Base-by-base conservation (phyloP, 768 basidiomycete genomes). In the Boletus subcaerulescens region DNA sequence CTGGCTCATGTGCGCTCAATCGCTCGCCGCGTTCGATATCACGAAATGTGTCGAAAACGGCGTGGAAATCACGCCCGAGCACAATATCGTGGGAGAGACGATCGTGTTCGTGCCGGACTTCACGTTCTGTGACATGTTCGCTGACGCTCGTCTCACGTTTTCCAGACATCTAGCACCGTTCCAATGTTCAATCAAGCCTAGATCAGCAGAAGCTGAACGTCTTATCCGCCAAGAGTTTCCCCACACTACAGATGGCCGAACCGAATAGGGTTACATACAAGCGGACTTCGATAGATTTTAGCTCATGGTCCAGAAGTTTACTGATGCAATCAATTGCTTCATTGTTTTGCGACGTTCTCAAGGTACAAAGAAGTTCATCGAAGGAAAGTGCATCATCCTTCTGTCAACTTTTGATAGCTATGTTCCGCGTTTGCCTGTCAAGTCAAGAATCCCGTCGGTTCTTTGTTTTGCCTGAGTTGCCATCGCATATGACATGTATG, bases 11-110 rank as follows among this genome's bases (percentile, higher is more conserved):
- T 54, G 60, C 6, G 68, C 71, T 0, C 72, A 62, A 54, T 68
- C 74, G 11, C 74, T 82, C 20, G 75, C 79, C 1, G 73, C 70
- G 11, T 79, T 82, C 40, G 61, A 79, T 20, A 72, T 82, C 26
- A 65, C 67, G 17, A 78, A 77, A 39, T 65, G 59, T 0, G 60
- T 77, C 3, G 73, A 73, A 45, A 68, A 76, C n/a, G 78, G 77
- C 1, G 61, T 70, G 0, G 75, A 75, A 18, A 65, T 80, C 31
- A 72, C 74, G 0, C 80, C 80, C 3, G 76, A 79, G 53, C 72
- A 76, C 48, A 76, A 76, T 47, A 39, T 39, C 10, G 58, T 53
- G 7, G 62, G 62, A 5, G 58, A 29, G 15, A 53, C 49, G 24
- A 32, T 62, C 10, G 13, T 52, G 62, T 62, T 14, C 8, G 41